A percentile compares a stretch with the other conserved stretches of the same genome.
phyloP scores from a whole-genome alignment of 106 monocot species.

The Phalaenopsis equestris region DNA sequence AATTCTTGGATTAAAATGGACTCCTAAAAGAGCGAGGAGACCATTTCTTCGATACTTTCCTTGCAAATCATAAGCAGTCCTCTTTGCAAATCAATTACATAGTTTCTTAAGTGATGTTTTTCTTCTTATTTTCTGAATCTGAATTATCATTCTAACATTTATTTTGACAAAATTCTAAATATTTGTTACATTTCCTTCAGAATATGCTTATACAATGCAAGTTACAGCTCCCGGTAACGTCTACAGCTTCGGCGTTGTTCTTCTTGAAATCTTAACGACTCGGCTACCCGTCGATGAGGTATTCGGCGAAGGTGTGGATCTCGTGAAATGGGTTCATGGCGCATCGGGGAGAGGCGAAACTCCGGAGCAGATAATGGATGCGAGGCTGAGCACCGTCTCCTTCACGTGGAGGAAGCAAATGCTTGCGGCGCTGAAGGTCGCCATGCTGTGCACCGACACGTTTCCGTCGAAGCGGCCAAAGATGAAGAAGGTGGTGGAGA shows the following conservation, averaged over 20 bases:
- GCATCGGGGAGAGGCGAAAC: slow-evolving; percentile 53
- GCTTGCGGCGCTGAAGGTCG: slow-evolving; percentile 64
- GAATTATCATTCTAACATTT: not conserved
- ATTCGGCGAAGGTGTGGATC: slow-evolving; percentile 75
- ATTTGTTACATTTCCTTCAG: slow-evolving; percentile 18
- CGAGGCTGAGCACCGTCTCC: slow-evolving; percentile 71
- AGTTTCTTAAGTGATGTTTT: no score
- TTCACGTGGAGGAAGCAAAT: slow-evolving; percentile 86
- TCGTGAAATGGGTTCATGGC: slow-evolving; percentile 76
- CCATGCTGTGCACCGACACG: slow-evolving; percentile 69
- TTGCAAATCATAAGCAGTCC: no score
- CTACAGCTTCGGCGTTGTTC: slow-evolving; percentile 75
- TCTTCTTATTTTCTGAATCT: no score
- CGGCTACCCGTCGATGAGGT: slow-evolving; percentile 52
- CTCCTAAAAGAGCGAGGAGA: no score
- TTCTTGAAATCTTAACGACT: slow-evolving; percentile 71
- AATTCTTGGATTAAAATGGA: no score
- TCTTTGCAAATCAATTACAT: no score
- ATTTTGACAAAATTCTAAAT: not conserved
- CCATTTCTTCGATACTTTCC: no score
- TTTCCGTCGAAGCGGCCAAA: slow-evolving; percentile 59
- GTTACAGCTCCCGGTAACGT: slow-evolving; percentile 80
- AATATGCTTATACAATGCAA: slow-evolving; percentile 95
- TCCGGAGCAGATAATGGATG: slow-evolving; percentile 87
- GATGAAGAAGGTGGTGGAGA: slow-evolving; percentile 84